Evolutionary conservation across 2,329 filamentous ascomycete species (phyloP), one percentile per base, ranked within the genome.

Genomic region (Leptographium wingfieldii): DNA sequence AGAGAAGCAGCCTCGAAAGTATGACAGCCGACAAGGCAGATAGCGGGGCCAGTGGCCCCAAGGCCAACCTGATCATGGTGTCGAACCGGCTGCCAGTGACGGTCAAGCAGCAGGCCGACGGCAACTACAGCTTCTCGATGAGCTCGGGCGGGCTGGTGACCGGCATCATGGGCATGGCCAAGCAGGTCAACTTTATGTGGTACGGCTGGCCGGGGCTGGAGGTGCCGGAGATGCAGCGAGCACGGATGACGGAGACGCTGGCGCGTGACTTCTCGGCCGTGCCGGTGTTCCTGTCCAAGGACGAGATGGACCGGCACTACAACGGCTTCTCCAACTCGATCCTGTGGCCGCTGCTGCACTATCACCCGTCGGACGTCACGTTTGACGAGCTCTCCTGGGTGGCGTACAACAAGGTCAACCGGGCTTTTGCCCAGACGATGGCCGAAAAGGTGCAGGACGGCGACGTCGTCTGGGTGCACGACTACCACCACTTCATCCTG

Each of bases 311-410:
- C 72, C 83, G 86, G 64, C 94, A 97, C 74, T 97, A 99, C 79
- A 99, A 99, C 70, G 94, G 94, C 55, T 97, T 97, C 73, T 92
- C 92, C 46, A 97, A 99, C 74, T 95, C 90, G 9, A 97, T 97
- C 72, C 85, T 99, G 62, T 99, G 94, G 94, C 94, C 94, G 3
- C 84, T 99, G 48, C 95, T 99, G 78, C 94, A 97, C 77, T 97
- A 97, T 76, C 94, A 99, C 73, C 92, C 94, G 57, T 92, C 92
- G 70, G 92, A 97, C 78, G 96, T 97, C 68, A 96, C 91, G 53
- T 97, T 97, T 72, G 92, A 97, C 75, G 92, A 97, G 75, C 87
- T 86, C 51, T 88, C 91, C 4, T 99, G 94, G 94, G 81, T 86
- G 29, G 92, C 91, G 58, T 97, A 97, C 77, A 86, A 86, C 68